Percentiles rank a stretch among this genome's conserved stretches.
These are phyloP conservation scores for Suaeda aralocaspica DNA, from an alignment of 148 eudicot genomes.

Conservation along the genomic window DNA sequence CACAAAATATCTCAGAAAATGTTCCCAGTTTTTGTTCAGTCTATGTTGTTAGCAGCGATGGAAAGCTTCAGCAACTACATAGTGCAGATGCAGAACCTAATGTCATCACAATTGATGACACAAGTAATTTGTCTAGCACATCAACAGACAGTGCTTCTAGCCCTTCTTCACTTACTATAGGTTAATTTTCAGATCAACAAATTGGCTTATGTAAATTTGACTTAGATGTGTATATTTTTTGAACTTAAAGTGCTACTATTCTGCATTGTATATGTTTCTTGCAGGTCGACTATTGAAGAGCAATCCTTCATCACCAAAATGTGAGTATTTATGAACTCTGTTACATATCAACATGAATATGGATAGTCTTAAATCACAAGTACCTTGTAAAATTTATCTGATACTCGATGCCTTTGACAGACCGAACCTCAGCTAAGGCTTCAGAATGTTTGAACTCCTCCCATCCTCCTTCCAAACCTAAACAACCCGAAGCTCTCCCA, in stretches of 20 bases:
- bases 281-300: conserved; percentile 30
- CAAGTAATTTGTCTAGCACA: conserved; percentile 31
- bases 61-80: conserved; percentile 63
- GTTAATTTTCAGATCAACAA: conserved; percentile 10
- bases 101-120: conserved; percentile 35
- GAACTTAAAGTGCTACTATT: not conserved
- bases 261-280: not conserved
- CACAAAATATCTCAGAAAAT: conserved; percentile 53
- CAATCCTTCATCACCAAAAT: conserved; percentile 29
- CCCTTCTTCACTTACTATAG: conserved; percentile 45
- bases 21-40: conserved; percentile 78
- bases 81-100: conserved; percentile 56
- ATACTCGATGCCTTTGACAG: conserved; percentile 26
- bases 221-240: too few relatives aligned
- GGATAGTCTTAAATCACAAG: too few relatives aligned
- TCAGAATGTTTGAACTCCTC: conserved; percentile 36
- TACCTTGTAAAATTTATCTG: conserved; percentile 1
- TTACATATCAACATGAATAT: not conserved
- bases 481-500: conserved; percentile 42
- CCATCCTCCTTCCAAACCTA: conserved; percentile 36
- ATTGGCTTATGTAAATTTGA: too few relatives aligned
- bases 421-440: conserved; percentile 22
- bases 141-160: conserved; percentile 45
- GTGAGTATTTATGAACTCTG: conserved; percentile 20
- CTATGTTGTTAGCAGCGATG: conserved; percentile 66